A percentile compares a stretch with the other conserved stretches of the same genome.
These are phyloP conservation scores for Trichoderma sp. DNA, from an alignment of 2,329 filamentous ascomycete genomes.

Conservation along the genomic window DNA sequence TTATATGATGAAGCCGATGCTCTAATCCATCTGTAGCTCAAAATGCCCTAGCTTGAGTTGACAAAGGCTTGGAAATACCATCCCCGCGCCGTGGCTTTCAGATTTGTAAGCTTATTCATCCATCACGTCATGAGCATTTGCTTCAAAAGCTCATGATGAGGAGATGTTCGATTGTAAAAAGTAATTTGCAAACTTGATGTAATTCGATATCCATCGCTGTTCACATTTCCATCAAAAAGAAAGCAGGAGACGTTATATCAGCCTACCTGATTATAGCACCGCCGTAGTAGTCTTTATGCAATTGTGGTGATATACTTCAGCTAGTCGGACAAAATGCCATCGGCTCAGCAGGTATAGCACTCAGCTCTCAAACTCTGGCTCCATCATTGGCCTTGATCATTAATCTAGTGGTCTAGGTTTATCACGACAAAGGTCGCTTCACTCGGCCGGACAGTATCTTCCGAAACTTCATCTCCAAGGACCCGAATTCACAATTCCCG, in stretches of 20 bases:
- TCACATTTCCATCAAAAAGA: too few species aligned
- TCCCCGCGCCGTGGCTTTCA: not conserved
- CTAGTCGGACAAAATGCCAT: not conserved
- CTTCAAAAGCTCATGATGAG: not conserved
- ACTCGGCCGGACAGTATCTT: conserved; percentile 53
- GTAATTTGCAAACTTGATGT: not conserved
- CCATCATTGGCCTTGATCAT: not conserved
- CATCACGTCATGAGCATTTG: not conserved
- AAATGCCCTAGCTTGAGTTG: not conserved
- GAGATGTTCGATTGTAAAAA: not conserved
- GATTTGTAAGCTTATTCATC: conserved; percentile 14
- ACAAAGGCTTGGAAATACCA: conserved; percentile 15
- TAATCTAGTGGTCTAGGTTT: not conserved
- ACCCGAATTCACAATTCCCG: conserved; percentile 51
- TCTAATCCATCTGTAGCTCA: not conserved
- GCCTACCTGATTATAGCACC: too few species aligned
- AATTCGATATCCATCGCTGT: not conserved
- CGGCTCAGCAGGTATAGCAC: not conserved
- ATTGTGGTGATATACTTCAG: not conserved
- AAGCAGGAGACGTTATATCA: not conserved
- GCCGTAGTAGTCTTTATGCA: not conserved
- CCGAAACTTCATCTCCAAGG: conserved; percentile 53
- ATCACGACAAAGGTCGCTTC: conserved; percentile 49
- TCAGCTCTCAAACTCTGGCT: not conserved
- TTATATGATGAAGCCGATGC: not conserved